A percentile compares a stretch with the other conserved stretches of the same genome.
Conservation (phyloP, 2,329 filamentous ascomycete genomes). For the Neocatenulostroma microsporum region DNA sequence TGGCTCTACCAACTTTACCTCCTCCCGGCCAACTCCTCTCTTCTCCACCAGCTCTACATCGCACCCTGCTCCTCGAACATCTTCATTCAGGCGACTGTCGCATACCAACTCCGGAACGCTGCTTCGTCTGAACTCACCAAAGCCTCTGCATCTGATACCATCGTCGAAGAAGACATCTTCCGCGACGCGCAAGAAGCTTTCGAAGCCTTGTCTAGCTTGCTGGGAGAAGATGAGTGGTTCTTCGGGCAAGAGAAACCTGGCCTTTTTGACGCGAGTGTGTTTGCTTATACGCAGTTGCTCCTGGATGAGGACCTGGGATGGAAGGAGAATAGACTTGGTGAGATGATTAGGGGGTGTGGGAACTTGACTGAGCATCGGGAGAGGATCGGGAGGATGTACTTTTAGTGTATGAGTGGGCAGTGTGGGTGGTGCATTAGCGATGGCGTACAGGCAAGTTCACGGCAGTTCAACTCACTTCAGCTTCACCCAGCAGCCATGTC, state of each 20-base stretch:
- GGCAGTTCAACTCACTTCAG: too few relatives aligned
- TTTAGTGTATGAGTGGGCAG: too few relatives aligned
- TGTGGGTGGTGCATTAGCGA: too few relatives aligned
- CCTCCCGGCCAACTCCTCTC: constrained; percentile 55
- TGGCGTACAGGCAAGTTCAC: too few relatives aligned
- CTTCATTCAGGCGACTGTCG: constrained; percentile 56
- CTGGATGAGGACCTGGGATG: constrained; percentile 58
- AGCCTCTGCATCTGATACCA: constrained; percentile 36
- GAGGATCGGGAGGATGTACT: constrained; percentile 49
- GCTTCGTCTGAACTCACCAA: constrained; percentile 68
- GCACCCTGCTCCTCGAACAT: constrained; percentile 50
- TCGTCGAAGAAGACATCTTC: constrained; percentile 45
- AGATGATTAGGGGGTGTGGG: constrained; percentile 49
- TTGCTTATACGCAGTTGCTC: constrained; percentile 80
- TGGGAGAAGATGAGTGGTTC: constrained; percentile 55
- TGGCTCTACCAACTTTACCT: constrained; percentile 87
- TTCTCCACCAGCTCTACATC: constrained; percentile 68
- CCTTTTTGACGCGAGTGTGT: constrained; percentile 80
- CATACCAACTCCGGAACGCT: constrained; percentile 61
- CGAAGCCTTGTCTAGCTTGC: constrained; percentile 50
- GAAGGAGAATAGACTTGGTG: constrained; percentile 54
- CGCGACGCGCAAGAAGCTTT: constrained; percentile 56
- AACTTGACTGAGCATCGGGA: constrained; percentile 60
- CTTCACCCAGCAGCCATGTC: too few relatives aligned
- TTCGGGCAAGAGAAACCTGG: constrained; percentile 53